These are phyloP conservation scores for Termitomyces sp. DNA, from an alignment of 768 basidiomycete genomes.

Conservation along the genomic window DNA sequence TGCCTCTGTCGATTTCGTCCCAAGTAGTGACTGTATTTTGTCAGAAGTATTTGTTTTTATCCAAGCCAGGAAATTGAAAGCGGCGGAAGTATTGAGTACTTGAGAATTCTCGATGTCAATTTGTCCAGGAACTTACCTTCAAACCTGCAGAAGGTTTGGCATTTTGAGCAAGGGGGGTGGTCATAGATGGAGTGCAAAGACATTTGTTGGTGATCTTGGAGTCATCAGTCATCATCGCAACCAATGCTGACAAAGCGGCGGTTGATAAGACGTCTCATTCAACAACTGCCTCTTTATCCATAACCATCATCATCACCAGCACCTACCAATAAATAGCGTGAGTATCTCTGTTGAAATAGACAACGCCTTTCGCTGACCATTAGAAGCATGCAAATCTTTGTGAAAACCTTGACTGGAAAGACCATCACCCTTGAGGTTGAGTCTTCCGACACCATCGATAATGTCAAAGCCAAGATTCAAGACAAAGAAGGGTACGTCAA, in stretches of 20 bases:
- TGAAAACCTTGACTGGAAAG: constrained; percentile 17
- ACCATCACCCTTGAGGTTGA: constrained; percentile 13
- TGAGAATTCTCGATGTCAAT: too few relatives aligned
- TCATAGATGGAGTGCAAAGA: neutral
- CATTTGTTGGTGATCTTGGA: neutral
- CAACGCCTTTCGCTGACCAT: neutral
- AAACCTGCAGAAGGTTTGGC: neutral
- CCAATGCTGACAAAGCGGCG: constrained; percentile 14
- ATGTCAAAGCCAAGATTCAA: constrained; percentile 14
- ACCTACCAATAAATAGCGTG: neutral
- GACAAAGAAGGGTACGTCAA: constrained; percentile 10
- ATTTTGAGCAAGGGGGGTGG: neutral
- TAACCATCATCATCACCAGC: constrained; percentile 12
- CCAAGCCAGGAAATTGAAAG: too few relatives aligned
- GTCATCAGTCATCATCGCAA: neutral
- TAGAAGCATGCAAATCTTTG: constrained; percentile 20
- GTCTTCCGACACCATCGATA: constrained; percentile 11
- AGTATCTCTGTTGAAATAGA: neutral
- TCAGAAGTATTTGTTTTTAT: neutral
- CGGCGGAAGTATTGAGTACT: too few relatives aligned
- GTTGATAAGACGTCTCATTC: constrained; percentile 11
- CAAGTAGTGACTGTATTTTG: neutral
- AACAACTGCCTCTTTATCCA: neutral
- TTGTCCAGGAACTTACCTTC: too few relatives aligned
- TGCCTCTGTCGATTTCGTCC: neutral